Percentiles rank a stretch among this genome's conserved stretches.
phyloP scores from a whole-genome alignment of 148 eudicot species.

The Silene latifolia region DNA sequence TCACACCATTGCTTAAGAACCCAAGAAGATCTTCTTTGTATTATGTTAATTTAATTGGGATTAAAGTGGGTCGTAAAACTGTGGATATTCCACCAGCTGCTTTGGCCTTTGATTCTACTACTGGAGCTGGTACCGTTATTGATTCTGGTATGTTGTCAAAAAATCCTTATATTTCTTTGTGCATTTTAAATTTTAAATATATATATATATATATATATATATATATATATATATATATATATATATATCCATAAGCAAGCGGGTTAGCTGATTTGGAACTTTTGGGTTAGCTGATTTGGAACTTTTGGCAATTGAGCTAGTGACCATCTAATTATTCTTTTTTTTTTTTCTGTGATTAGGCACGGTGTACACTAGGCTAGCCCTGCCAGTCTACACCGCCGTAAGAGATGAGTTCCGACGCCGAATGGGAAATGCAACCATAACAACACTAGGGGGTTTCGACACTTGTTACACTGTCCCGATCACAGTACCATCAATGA shows the following conservation, averaged over 20 bases:
- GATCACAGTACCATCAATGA: conserved; percentile 51
- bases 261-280: too few species aligned
- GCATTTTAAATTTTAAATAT: too few species aligned
- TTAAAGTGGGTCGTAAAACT: conserved; percentile 55
- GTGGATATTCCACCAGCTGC: conserved; percentile 65
- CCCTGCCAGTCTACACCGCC: conserved; percentile 51
- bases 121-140: conserved; percentile 79
- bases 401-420: conserved; percentile 61
- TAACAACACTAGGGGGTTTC: conserved; percentile 70
- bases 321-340: too few species aligned
- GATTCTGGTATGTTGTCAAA: conserved; percentile 54
- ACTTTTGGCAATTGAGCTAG: too few species aligned
- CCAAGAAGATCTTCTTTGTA: conserved; percentile 79
- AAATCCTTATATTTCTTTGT: neutral
- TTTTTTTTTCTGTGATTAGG: conserved; percentile 31
- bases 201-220: too few species aligned
- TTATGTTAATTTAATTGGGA: conserved; percentile 67
- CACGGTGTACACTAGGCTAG: conserved; percentile 58
- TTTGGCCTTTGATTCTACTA: conserved; percentile 62
- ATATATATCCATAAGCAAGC: too few species aligned
- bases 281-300: too few species aligned
- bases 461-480: conserved; percentile 75
- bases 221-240: too few species aligned
- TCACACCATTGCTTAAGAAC: conserved; percentile 59
- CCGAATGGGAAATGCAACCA: conserved; percentile 43